Evolutionary conservation across 75 land plant genomes (phyloP), one percentile per base, ranked within the genome.

Genomic region (Pseudotsuga menziesii): DNA sequence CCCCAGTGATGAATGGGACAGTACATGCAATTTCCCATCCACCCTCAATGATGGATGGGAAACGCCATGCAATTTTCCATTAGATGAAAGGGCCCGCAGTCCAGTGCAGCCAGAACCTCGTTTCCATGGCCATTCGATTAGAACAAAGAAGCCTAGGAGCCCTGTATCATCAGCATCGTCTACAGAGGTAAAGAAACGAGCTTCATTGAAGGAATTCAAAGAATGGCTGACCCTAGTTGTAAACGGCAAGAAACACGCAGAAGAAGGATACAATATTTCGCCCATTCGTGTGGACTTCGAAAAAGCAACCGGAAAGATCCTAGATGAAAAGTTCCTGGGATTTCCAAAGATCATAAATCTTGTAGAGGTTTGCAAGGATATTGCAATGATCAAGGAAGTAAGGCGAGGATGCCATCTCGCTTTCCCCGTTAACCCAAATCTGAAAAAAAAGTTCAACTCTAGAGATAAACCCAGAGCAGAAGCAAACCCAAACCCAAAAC

Each of bases 271-370:
- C 36, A 36, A 67, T 36, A 36, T 67, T 67, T 36, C 48, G 20
- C 71, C 23, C 71, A 67, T 67, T 67, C 71, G 22, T 16, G 8
- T 36, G 39, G 71, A 67, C 22, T 67, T 67, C 8, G 23, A 36
- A n/a, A 67, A 67, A 67, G 71, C 48, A 67, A 67, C 71, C 19
- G 23, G 48, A 15, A 67, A 67, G 22, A 67, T 17, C 9, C 71
- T 67, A 2, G 71, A 39, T 67, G 8, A 35, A 4, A 5, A 27
- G 4, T 67, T 39, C 9, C 44, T 67, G 71, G 71, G 67, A 4
- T 63, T 27, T 32, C 35, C 32, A 14, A 63, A 63, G 67, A 14
- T 63, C 3, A 12, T 29, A 29, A 63, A 63, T 32, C 67, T 63
- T 4, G 16, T 63, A 63, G 67, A 63, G 32, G 36, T 27, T 15